Evolutionary conservation across 2,329 filamentous ascomycete genomes (phyloP), one percentile per base, ranked within the genome.

Genomic region (Diaporthe destruens): DNA sequence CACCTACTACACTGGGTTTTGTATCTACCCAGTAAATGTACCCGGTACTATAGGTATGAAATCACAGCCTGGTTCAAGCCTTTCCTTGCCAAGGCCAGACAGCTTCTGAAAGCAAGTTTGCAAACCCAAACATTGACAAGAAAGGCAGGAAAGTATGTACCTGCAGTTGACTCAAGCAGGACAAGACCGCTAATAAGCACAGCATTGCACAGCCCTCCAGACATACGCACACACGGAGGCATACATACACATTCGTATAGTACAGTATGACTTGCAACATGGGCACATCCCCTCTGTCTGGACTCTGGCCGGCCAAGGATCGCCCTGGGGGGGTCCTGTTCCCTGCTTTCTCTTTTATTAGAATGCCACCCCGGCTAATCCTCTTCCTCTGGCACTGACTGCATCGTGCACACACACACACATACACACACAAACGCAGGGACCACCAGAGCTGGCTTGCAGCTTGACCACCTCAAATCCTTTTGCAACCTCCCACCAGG

Each of bases 321-420:
- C 39, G 61, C 47, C 67, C 25, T 59, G 42, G 29, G 29, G 12
- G 54, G 39, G 34, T 16, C 20, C 44, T 69, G 54, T 59, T 69
- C 55, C 67, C 34, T 69, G 67, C 67, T 69, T 59, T 69, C 54
- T 53, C 67, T 69, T 69, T 69, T 69, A 59, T 69, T 69, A 59
- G 67, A 69, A 59, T 59, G 54, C 67, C 67, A 59, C 59, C 54
- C 42, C 32, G 9, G 54, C 61, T 66, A 53, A 66, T 47, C 47
- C 61, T 53, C 61, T 53, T 66, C 16, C 20, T 49, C 44, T 65
- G 20, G 20, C 61, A 65, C 61, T 51, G 61, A 65, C 61, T 51
- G 61, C 56, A 61, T 61, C 23, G n/a, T 25, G 55, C 34, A 23
- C 32, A 23, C 32, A 36, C 32, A 39, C 32, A 23, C 25, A 25